phyloP scores from a whole-genome alignment of 441 rosid genomes.

The Euphorbia schlechtendalii region DNA sequence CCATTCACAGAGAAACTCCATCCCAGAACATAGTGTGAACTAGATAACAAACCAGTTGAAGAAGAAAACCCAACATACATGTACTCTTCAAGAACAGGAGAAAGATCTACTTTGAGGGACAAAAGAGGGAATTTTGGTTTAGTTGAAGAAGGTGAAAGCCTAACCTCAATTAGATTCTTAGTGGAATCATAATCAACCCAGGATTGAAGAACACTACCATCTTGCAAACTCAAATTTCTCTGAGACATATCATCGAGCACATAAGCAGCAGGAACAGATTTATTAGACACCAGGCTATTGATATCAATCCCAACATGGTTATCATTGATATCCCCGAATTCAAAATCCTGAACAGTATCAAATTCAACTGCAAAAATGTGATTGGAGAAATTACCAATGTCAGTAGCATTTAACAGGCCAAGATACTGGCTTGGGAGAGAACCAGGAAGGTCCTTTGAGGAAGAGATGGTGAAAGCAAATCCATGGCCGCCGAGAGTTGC shows the following conservation, averaged over 20 bases:
- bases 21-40: conserved; percentile 68
- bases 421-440: conserved; percentile 67
- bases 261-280: conserved; percentile 49
- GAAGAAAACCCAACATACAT: conserved; percentile 87
- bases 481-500: conserved; percentile 76
- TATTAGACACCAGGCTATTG: conserved; percentile 46
- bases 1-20: conserved; percentile 75
- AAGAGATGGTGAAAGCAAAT: conserved; percentile 57
- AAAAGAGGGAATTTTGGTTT: conserved; percentile 53
- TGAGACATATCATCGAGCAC: conserved; percentile 32
- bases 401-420: conserved; percentile 55
- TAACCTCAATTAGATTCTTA: conserved; percentile 44
- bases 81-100: conserved; percentile 36
- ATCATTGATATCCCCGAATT: conserved; percentile 56
- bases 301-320: conserved; percentile 76
- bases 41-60: conserved; percentile 71
- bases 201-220: conserved; percentile 49
- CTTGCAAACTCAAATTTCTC: conserved; percentile 32
- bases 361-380: conserved; percentile 76
- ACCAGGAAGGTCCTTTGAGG: conserved; percentile 36
- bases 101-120: conserved; percentile 49
- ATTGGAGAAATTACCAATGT: conserved; percentile 42
- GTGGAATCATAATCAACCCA: conserved; percentile 81
- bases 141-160: conserved; percentile 48
- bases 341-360: conserved; percentile 63